A percentile compares a stretch with the other conserved stretches of the same genome.
Evolutionary conservation across 2,329 filamentous ascomycete species (phyloP).

Genomic region (Fusarium nanum): DNA sequence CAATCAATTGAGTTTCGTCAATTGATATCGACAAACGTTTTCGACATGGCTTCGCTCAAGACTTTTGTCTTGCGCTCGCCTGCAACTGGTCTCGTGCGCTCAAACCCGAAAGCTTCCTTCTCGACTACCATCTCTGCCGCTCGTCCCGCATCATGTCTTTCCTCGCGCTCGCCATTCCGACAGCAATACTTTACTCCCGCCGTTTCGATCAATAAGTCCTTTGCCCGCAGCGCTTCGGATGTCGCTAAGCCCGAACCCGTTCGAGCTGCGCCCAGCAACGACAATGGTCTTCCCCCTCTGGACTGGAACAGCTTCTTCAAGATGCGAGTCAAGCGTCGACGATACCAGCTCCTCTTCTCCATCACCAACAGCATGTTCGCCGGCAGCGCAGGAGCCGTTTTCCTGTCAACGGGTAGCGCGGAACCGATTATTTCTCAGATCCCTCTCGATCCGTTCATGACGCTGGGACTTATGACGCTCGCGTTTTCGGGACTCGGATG

Average conservation of each 20-base stretch:
- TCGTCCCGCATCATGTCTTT: slow-evolving; percentile 39
- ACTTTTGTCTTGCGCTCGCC: slow-evolving; percentile 50
- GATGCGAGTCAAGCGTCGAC: slow-evolving; percentile 85
- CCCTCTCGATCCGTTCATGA: slow-evolving; percentile 88
- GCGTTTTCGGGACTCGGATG: slow-evolving; percentile 85
- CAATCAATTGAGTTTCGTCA: slow-evolving; percentile 17
- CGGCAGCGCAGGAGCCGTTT: slow-evolving; percentile 70
- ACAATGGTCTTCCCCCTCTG: slow-evolving; percentile 55
- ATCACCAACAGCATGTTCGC: slow-evolving; percentile 71
- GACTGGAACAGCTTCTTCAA: slow-evolving; percentile 95
- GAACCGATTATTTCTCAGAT: slow-evolving; percentile 77
- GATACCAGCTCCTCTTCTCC: slow-evolving; percentile 84
- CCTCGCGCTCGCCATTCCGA: slow-evolving; percentile 32
- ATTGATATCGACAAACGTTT: not conserved
- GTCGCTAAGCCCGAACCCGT: slow-evolving; percentile 19
- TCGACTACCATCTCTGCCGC: slow-evolving; percentile 37
- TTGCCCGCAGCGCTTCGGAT: slow-evolving; percentile 37
- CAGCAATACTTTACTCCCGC: slow-evolving; percentile 33
- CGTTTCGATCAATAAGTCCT: slow-evolving; percentile 28
- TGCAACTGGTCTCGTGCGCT: slow-evolving; percentile 40
- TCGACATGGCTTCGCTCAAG: slow-evolving; percentile 49
- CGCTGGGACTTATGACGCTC: slow-evolving; percentile 83
- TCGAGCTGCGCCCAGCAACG: slow-evolving; percentile 29
- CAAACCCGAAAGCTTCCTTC: slow-evolving; percentile 47
- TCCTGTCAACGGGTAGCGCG: slow-evolving; percentile 77